Percentiles rank a stretch among this genome's conserved stretches.
phyloP scores from a whole-genome alignment of 352 stramenopile species.

The Globisporangium parvum region DNA sequence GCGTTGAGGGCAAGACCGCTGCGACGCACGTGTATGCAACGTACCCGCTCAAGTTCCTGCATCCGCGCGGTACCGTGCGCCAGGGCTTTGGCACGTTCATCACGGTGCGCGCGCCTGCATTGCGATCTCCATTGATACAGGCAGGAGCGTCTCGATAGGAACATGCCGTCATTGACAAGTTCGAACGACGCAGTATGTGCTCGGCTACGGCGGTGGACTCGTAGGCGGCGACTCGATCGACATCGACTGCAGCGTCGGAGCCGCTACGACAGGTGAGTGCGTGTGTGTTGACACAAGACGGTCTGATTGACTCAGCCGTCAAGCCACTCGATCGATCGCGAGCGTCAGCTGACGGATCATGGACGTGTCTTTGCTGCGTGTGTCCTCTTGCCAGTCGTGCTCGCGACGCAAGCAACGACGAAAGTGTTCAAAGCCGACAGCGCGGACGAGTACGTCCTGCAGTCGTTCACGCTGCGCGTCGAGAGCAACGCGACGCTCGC shows the following conservation, averaged over 20 bases:
- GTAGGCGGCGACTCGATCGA: conserved; percentile 69
- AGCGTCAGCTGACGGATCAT: no score
- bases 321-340: not conserved
- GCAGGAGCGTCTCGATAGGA: not conserved
- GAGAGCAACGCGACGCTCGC: conserved; percentile 50
- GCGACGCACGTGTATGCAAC: conserved; percentile 74
- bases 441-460: conserved; percentile 34
- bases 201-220: conserved; percentile 78
- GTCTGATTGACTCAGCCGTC: not conserved
- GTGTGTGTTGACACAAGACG: not conserved
- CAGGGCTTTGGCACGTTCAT: conserved; percentile 66
- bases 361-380: not conserved
- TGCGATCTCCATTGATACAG: not conserved
- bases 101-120: conserved; percentile 33
- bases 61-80: conserved; percentile 55
- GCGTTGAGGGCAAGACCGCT: conserved; percentile 52
- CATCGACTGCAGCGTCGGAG: conserved; percentile 44
- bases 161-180: not conserved
- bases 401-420: conserved; percentile 80
- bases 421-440: conserved; percentile 80
- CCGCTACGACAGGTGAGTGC: conserved; percentile 41
- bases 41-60: conserved; percentile 86
- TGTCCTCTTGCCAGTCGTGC: conserved; percentile 33
- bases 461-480: conserved; percentile 51
- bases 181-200: conserved; percentile 49